Percentiles rank a stretch among this genome's conserved stretches.
These are phyloP conservation scores for Taiozyma sp. DNA, from an alignment of 1,139 yeast genomes.

Conservation along the genomic window DNA sequence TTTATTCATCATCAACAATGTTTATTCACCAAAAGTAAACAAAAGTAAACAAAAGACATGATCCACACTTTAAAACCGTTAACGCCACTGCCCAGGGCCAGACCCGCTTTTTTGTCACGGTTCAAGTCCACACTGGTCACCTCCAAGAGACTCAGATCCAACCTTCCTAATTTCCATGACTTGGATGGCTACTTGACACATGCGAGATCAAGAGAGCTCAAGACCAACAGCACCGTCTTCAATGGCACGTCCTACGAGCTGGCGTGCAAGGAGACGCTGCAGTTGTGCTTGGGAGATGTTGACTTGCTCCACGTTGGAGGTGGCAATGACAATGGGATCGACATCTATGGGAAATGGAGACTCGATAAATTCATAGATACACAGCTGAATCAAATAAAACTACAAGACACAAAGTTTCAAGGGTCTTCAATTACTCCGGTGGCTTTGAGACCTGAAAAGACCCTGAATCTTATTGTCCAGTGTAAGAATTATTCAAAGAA, in stretches of 20 bases:
- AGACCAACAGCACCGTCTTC: conserved; percentile 44
- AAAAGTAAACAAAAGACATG: too few relatives aligned
- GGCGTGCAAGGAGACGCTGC: conserved; percentile 43
- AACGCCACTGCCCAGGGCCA: not conserved
- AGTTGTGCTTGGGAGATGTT: conserved; percentile 34
- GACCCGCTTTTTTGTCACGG: not conserved
- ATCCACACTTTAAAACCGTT: too few relatives aligned
- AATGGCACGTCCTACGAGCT: conserved; percentile 70
- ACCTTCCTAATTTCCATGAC: conserved; percentile 7
- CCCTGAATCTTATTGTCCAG: conserved; percentile 42
- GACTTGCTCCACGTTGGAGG: conserved; percentile 51
- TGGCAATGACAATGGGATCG: conserved; percentile 68
- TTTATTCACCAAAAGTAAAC: too few relatives aligned
- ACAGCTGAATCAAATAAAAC: too few relatives aligned
- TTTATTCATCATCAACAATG: too few relatives aligned
- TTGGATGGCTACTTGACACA: conserved; percentile 28
- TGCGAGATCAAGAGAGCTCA: conserved; percentile 24
- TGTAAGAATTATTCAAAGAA: conserved; percentile 47
- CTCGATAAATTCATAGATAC: conserved; percentile 23
- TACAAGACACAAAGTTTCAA: conserved; percentile 10
- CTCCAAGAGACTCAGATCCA: not conserved
- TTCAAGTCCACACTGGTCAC: not conserved
- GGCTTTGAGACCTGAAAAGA: conserved; percentile 14
- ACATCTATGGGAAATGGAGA: conserved; percentile 59
- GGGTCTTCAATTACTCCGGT: conserved; percentile 26